Evolutionary conservation across 2,329 filamentous ascomycete species (phyloP).

Genomic region (Aspergillus hortae): DNA sequence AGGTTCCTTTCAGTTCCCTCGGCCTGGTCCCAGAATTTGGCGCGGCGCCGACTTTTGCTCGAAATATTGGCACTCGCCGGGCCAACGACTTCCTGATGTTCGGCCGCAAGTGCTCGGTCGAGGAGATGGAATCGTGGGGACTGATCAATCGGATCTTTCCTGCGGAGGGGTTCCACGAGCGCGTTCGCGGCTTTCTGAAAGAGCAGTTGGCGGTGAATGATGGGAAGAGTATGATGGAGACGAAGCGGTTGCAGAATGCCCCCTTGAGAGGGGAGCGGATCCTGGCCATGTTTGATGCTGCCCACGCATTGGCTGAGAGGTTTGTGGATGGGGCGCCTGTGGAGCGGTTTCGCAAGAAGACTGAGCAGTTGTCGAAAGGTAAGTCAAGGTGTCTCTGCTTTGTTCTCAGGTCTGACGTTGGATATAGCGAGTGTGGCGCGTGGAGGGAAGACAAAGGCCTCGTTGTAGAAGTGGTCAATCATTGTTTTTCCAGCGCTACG

Average conservation of each 20-base stretch:
- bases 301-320: slow-evolving; percentile 48
- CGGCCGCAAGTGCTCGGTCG: slow-evolving; percentile 42
- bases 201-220: slow-evolving; percentile 45
- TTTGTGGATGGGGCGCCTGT: slow-evolving; percentile 47
- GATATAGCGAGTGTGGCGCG: background rate
- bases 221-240: slow-evolving; percentile 52
- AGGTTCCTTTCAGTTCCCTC: slow-evolving; percentile 48
- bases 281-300: slow-evolving; percentile 45
- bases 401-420: background rate
- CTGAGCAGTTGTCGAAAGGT: slow-evolving; percentile 2
- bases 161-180: slow-evolving; percentile 38
- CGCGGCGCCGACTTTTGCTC: slow-evolving; percentile 44
- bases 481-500: too few species aligned
- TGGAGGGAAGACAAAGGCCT: background rate
- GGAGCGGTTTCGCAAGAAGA: slow-evolving; percentile 44
- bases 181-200: slow-evolving; percentile 42
- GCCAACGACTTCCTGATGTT: slow-evolving; percentile 54
- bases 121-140: slow-evolving; percentile 44
- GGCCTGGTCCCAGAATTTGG: slow-evolving; percentile 51
- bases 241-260: slow-evolving; percentile 49
- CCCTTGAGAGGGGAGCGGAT: slow-evolving; percentile 43
- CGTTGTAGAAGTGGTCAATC: background rate
- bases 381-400: background rate
- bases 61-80: slow-evolving; percentile 49
- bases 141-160: slow-evolving; percentile 48